These are phyloP conservation scores for Candida sanyaensis DNA, from an alignment of 1,139 yeast species.

Conservation along the genomic window DNA sequence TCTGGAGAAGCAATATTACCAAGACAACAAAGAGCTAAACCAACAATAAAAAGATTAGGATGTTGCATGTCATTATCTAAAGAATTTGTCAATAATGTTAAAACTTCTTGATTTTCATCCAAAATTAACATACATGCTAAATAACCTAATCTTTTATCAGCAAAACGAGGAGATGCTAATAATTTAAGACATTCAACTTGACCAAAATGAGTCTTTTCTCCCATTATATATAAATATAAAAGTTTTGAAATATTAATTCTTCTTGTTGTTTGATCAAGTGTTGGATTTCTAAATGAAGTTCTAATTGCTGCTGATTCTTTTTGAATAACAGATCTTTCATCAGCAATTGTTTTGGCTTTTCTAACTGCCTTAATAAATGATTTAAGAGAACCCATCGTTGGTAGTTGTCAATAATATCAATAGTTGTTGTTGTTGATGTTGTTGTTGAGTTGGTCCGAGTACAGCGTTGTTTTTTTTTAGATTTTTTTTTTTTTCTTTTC, in stretches of 20 bases:
- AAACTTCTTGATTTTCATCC: constrained; percentile 94
- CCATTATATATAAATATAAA: constrained; percentile 85
- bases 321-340: constrained; percentile 87
- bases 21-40: constrained; percentile 83
- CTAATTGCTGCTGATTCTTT: constrained; percentile 94
- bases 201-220: constrained; percentile 97
- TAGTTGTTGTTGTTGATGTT: too few species aligned
- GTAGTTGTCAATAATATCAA: neutral
- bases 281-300: constrained; percentile 86
- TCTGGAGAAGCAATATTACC: constrained; percentile 93
- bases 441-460: neutral
- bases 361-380: constrained; percentile 90
- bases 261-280: constrained; percentile 72
- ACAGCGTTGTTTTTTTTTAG: neutral
- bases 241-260: constrained; percentile 86
- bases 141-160: constrained; percentile 91
- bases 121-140: constrained; percentile 88
- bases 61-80: constrained; percentile 88
- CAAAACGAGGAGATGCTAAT: constrained; percentile 81
- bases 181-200: constrained; percentile 96
- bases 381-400: constrained; percentile 67
- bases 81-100: constrained; percentile 90
- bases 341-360: constrained; percentile 94
- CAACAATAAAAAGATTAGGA: constrained; percentile 83
- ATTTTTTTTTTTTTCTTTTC: neutral